Evolutionary conservation across 129 eudicot species (phyloP), one percentile per base, ranked within the genome.

Genomic region (Tagetes erecta): DNA sequence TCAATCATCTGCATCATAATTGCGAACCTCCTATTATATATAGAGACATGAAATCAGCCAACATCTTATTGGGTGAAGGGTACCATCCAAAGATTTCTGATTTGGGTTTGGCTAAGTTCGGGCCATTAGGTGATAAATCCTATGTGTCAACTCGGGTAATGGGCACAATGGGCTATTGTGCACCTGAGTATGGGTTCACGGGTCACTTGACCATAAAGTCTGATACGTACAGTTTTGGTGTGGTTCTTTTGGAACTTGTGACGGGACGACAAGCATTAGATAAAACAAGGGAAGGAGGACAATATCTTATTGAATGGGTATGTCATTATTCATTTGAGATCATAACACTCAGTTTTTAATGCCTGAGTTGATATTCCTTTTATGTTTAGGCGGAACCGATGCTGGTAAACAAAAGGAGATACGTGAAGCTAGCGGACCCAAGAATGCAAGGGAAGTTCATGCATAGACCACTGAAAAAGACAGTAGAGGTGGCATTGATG

Each of bases 341-440:
- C 6, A 14, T 36, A 52, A 52, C 12, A 33, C 12, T 42, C 34
- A 3, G 27, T 76, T 7, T 45, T 30, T 12, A 27, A 31, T 52
- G 9, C 53, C 40, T 9, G 11, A 5, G 41, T 57, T 20, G 27
- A 20, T 20, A 20, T 20, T 20, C 27, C 27, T 9, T 47, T 53
- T 68, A 14, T 78, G 13, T 73, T 71, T 67, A 90, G 93, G 89
- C 85, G 13, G 77, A 81, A 6, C 85, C 91, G 5, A 55, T 76
- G 77, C 78, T 90, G 59, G 60, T 35, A 67, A 86, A 85, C 56
- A 84, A 68, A 56, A 82, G 60, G 65, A 79, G 70, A 71, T 68
- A 62, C 55, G 84, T 83, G 70, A 81, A 84, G 45, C 50, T 90
- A 67, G 96, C 91, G 40, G 96, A 90, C 72, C 91, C 91, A 27